Evolutionary conservation across 192 early-diverging fungal species (phyloP).

Genomic region (Rhizoclosmatium globosum): DNA sequence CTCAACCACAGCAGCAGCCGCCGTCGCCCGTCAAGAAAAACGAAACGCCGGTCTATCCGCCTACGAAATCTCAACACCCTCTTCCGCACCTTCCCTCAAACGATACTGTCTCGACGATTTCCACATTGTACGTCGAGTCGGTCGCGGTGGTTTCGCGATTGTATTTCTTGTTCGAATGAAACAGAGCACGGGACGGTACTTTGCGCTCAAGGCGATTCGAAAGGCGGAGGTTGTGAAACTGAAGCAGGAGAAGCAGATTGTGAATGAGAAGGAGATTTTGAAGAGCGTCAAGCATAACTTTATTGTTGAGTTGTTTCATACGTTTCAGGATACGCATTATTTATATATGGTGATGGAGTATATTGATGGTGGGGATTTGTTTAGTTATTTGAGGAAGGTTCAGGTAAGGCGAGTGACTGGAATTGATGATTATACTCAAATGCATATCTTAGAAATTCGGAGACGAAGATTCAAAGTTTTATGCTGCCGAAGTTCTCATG

Average conservation of each 20-base stretch:
- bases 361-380: slow-evolving; percentile 64
- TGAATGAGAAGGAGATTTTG: slow-evolving; percentile 68
- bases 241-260: slow-evolving; percentile 64
- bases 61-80: slow-evolving; percentile 52
- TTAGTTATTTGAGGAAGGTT: slow-evolving; percentile 51
- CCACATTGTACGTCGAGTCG: slow-evolving; percentile 56
- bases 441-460: slow-evolving; percentile 61
- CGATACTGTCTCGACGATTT: slow-evolving; percentile 57
- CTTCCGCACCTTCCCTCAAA: neutral
- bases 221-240: slow-evolving; percentile 61
- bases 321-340: slow-evolving; percentile 59
- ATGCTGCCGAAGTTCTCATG: slow-evolving; percentile 76
- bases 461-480: slow-evolving; percentile 78
- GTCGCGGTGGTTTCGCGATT: slow-evolving; percentile 64
- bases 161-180: slow-evolving; percentile 58
- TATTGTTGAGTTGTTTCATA: slow-evolving; percentile 60
- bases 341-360: slow-evolving; percentile 67
- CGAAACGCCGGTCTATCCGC: slow-evolving; percentile 49
- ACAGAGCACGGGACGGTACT: slow-evolving; percentile 56
- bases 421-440: neutral
- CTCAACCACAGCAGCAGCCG: neutral
- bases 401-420: slow-evolving; percentile 39
- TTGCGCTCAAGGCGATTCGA: slow-evolving; percentile 64
- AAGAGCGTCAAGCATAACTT: slow-evolving; percentile 57
- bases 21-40: slow-evolving; percentile 13